A percentile compares a stretch with the other conserved stretches of the same genome.
Conservation (phyloP, 352 stramenopile species). For the Pythium myriotylum region DNA sequence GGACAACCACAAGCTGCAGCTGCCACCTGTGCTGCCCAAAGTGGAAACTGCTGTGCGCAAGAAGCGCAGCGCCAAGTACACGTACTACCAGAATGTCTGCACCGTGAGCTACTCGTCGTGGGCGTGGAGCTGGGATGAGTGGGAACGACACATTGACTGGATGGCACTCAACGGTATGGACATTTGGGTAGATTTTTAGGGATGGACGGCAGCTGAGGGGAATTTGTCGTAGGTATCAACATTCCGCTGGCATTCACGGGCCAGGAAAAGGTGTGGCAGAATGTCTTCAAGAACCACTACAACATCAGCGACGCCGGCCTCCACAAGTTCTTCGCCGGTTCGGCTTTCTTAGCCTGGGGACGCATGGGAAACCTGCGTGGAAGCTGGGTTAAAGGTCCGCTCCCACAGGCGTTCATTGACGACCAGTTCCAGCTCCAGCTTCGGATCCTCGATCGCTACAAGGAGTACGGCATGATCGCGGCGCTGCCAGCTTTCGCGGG, state of each 20-base stretch:
- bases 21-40: conserved; percentile 53
- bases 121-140: conserved; percentile 87
- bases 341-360: conserved; percentile 89
- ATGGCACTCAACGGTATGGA: conserved; percentile 87
- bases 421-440: conserved; percentile 76
- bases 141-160: conserved; percentile 92
- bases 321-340: conserved; percentile 88
- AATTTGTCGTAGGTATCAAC: conserved; percentile 68
- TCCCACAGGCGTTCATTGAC: conserved; percentile 86
- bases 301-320: conserved; percentile 77
- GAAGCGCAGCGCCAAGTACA: conserved; percentile 73
- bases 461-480: conserved; percentile 89
- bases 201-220: neutral
- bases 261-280: conserved; percentile 89
- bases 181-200: neutral
- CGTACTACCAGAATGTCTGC: conserved; percentile 93
- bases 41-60: conserved; percentile 39
- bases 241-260: conserved; percentile 90
- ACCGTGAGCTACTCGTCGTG: conserved; percentile 91
- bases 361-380: conserved; percentile 90
- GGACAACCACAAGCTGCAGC: conserved; percentile 73
- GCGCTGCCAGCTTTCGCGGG: conserved; percentile 89
- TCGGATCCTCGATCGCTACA: conserved; percentile 83
- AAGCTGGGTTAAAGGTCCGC: conserved; percentile 80
- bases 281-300: conserved; percentile 81